Evolutionary conservation across 1,284 basidiomycete species (phyloP), one percentile per base, ranked within the genome.

Genomic region (Trametes pubescens): DNA sequence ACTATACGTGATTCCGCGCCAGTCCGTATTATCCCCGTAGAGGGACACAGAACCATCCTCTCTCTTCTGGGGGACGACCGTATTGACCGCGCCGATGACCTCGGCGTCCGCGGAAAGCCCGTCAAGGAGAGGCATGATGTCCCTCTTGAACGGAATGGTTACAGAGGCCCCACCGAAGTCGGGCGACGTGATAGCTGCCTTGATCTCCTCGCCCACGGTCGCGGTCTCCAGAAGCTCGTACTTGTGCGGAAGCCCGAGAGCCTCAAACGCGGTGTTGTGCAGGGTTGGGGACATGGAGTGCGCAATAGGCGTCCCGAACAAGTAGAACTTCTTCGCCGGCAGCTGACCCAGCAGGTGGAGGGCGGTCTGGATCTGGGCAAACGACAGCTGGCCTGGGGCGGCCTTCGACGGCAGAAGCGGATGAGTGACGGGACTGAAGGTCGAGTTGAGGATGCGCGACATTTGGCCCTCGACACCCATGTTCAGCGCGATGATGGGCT

Each of bases 161-260:
- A 99, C 95, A 7, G 93, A 95, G 8, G 96, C 96, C 4, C 97
- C 97, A 18, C 97, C 97, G 77, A 99, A 99, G 59, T 90, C 86
- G 0, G 87, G 82, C 9, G 86, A 81, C 0, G 82, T 77, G 16
- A 99, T 80, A 1, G 89, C 82, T 0, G 83, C 79, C 69, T 85
- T 84, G 67, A 98, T 82, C 55, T 85, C 82, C 21, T 89, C 85
- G 57, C 88, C 87, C 0, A 97, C 84, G 7, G 80, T 77, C 14
- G 80, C 73, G 0, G 93, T 92, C 80, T 99, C 94, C 53, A 93
- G 80, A n/a, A 93, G 80, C 43, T 83, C 82, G 75, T 98, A 98
- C 14, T 76, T 75, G 75, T 96, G 89, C 0, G 96, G 96, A 13
- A 99, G 81, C 1, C 95, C 95, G 29, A 99, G 85, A 14, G 83